Evolutionary conservation across 78 protist species (phyloP).

Genomic region (Speleostelium caveatum): DNA sequence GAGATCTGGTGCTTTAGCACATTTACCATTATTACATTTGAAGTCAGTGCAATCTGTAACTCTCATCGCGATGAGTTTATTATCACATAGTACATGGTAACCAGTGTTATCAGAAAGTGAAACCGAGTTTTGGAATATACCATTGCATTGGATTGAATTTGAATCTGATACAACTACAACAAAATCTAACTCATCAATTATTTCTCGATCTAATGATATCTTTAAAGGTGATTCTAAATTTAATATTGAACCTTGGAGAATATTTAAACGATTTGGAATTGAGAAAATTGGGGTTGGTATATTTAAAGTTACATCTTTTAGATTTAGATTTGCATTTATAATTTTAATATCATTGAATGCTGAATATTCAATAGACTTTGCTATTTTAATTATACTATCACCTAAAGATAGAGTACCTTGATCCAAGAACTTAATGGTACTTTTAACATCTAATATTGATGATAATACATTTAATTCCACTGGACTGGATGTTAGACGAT

Average conservation of each 20-base stretch:
- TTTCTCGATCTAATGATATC: too few relatives aligned
- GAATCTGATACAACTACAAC: not conserved
- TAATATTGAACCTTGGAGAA: not conserved
- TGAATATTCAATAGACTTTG: not conserved
- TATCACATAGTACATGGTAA: conserved; percentile 15
- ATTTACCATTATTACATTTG: not conserved
- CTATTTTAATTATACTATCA: not conserved
- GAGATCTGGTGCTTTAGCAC: not conserved
- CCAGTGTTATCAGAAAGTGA: not conserved
- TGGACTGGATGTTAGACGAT: not conserved
- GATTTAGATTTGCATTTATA: not conserved
- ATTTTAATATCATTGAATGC: not conserved
- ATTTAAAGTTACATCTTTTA: not conserved
- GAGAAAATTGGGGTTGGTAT: not conserved
- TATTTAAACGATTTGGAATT: not conserved
- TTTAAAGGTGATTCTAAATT: not conserved
- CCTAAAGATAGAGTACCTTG: not conserved
- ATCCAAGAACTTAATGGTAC: not conserved
- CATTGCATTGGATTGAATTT: not conserved
- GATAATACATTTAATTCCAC: not conserved
- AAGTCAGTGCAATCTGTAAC: conserved; percentile 15
- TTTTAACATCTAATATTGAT: not conserved
- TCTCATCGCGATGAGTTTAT: not conserved
- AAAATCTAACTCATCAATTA: not conserved
- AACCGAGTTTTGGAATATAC: not conserved